A percentile compares a stretch with the other conserved stretches of the same genome.
Conservation (phyloP, 805 yeast genomes). For the Cyberlindnera veronae region DNA sequence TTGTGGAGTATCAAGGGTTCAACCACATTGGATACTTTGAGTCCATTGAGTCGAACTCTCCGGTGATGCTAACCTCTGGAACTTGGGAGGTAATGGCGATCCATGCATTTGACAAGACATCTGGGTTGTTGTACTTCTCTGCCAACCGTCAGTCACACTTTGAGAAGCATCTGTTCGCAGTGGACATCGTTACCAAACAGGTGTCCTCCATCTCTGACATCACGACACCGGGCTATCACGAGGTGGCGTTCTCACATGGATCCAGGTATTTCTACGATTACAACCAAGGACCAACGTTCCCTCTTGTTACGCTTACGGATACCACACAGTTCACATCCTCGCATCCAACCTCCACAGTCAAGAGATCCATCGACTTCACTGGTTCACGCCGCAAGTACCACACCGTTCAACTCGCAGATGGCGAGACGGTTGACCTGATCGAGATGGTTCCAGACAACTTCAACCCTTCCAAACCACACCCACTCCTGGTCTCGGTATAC, state of each 20-base stretch:
- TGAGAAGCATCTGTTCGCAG: conserved; percentile 54
- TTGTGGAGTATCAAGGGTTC: conserved; percentile 49
- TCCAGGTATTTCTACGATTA: conserved; percentile 47
- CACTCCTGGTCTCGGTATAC: conserved; percentile 64
- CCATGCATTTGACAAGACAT: conserved; percentile 42
- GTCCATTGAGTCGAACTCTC: conserved; percentile 37
- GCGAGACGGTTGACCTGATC: conserved; percentile 43
- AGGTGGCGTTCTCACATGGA: conserved; percentile 52
- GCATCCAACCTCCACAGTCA: neutral
- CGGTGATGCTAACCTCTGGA: conserved; percentile 42
- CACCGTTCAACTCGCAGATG: conserved; percentile 20
- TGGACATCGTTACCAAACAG: conserved; percentile 33
- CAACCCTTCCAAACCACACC: conserved; percentile 47
- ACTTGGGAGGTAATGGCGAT: conserved; percentile 51
- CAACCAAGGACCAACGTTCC: conserved; percentile 24
- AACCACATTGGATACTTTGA: conserved; percentile 64
- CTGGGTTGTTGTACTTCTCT: conserved; percentile 48
- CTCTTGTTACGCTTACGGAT: conserved; percentile 15
- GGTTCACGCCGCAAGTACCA: conserved; percentile 21
- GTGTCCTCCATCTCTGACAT: conserved; percentile 30
- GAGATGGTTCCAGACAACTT: conserved; percentile 63
- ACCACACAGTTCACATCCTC: neutral
- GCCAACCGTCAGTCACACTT: conserved; percentile 52
- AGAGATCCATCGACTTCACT: conserved; percentile 16
- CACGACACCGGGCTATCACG: conserved; percentile 42